These are phyloP conservation scores for Cephaloascus fragrans DNA, from an alignment of 805 yeast genomes.

Conservation along the genomic window DNA sequence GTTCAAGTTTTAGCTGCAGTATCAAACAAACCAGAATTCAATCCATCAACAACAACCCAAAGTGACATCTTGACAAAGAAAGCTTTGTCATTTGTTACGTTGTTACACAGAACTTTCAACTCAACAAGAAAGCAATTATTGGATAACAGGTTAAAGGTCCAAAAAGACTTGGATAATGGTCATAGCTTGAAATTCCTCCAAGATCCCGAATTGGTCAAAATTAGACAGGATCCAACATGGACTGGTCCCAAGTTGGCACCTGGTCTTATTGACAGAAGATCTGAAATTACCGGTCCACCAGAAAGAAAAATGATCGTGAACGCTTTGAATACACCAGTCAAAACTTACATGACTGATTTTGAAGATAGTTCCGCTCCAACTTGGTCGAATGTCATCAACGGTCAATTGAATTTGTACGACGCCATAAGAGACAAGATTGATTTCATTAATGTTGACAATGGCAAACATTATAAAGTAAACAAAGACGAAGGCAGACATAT, in stretches of 20 bases:
- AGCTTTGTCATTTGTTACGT: constrained; percentile 10
- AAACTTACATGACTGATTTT: constrained; percentile 13
- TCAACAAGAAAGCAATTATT: constrained; percentile 7
- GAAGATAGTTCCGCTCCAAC: constrained; percentile 12
- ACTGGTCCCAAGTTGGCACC: constrained; percentile 10
- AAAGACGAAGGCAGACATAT: constrained; percentile 5
- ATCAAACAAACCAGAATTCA: constrained; percentile 3
- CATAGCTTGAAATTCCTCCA: constrained; percentile 6
- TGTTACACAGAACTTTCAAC: constrained; percentile 12
- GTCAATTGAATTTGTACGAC: constrained; percentile 13
- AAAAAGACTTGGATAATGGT: constrained; percentile 8
- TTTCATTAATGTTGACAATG: constrained; percentile 13
- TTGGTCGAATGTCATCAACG: constrained; percentile 10
- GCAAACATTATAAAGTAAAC: constrained; percentile 27
- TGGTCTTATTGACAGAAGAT: constrained; percentile 11
- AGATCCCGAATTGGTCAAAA: constrained; percentile 5
- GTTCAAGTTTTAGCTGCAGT: constrained; percentile 9
- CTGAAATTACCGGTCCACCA: constrained; percentile 15
- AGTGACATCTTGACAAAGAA: constrained; percentile 11
- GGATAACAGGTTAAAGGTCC: constrained; percentile 8
- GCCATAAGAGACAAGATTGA: constrained; percentile 11
- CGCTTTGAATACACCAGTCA: constrained; percentile 12
- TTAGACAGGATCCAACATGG: constrained; percentile 10
- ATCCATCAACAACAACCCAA: constrained; percentile 9
- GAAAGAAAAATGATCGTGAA: constrained; percentile 13